A percentile compares a stretch with the other conserved stretches of the same genome.
Evolutionary conservation across 768 basidiomycete genomes (phyloP).

Genomic region (Termitomyces sp.): DNA sequence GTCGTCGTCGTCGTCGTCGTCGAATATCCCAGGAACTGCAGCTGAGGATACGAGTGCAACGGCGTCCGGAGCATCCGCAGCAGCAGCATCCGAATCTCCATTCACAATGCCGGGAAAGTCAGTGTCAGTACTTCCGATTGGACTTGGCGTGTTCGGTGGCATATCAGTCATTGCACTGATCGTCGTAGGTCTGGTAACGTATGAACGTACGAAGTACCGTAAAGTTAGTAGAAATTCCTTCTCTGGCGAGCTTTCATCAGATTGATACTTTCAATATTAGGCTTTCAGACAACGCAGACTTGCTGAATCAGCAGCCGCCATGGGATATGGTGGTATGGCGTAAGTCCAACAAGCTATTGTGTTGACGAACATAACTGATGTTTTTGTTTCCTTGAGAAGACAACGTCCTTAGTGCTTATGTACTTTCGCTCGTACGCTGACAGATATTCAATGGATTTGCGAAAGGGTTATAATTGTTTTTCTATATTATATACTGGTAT

Average conservation of each 20-base stretch:
- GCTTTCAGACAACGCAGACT: conserved; percentile 72
- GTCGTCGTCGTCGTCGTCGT: conserved; percentile 4
- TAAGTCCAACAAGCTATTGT: conserved; percentile 20
- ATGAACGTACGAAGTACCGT: conserved; percentile 83
- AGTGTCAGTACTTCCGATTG: conserved; percentile 74
- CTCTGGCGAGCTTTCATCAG: not conserved
- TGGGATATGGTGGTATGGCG: conserved; percentile 59
- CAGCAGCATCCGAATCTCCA: conserved; percentile 26
- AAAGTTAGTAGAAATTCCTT: conserved; percentile 43
- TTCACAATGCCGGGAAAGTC: conserved; percentile 71
- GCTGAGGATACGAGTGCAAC: conserved; percentile 12
- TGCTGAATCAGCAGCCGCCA: conserved; percentile 52
- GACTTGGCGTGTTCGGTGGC: conserved; percentile 79
- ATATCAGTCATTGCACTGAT: conserved; percentile 81
- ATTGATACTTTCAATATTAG: conserved; percentile 29
- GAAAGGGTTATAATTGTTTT: not conserved
- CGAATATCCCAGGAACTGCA: conserved; percentile 8
- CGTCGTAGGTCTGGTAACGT: conserved; percentile 80
- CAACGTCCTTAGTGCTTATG: conserved; percentile 15
- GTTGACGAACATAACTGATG: not conserved
- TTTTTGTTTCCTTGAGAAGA: conserved; percentile 1
- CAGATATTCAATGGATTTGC: conserved; percentile 8
- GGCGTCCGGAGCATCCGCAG: conserved; percentile 18
- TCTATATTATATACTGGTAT: not conserved
- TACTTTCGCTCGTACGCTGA: conserved; percentile 7